Evolutionary conservation across 352 stramenopile genomes (phyloP).

Genomic region (Blastocystis sp.): DNA sequence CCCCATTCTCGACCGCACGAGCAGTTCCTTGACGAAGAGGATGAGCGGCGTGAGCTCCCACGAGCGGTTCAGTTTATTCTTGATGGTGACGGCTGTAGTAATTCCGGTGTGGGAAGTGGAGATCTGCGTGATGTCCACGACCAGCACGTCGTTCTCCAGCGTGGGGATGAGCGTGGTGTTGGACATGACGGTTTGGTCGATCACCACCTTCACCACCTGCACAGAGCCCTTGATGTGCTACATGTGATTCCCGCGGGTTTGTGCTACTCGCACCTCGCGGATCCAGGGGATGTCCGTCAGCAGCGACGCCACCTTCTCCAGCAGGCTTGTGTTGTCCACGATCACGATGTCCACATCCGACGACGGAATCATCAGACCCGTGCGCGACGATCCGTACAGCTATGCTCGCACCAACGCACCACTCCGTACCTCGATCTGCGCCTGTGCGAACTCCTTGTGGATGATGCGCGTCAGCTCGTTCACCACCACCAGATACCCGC

Average conservation of each 20-base stretch:
- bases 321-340: slow-evolving; percentile 44
- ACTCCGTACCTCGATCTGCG: slow-evolving; percentile 50
- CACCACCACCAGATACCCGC: slow-evolving; percentile 59
- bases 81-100: slow-evolving; percentile 26
- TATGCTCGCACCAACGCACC: not conserved
- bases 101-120: slow-evolving; percentile 60
- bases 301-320: slow-evolving; percentile 15
- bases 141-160: slow-evolving; percentile 40
- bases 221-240: slow-evolving; percentile 65
- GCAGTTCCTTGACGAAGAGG: slow-evolving; percentile 55
- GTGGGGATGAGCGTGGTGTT: slow-evolving; percentile 63
- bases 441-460: slow-evolving; percentile 17
- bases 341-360: slow-evolving; percentile 66
- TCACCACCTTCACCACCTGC: slow-evolving; percentile 57
- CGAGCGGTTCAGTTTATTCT: slow-evolving; percentile 44
- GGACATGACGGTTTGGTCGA: slow-evolving; percentile 53
- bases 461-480: slow-evolving; percentile 64
- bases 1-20: not conserved
- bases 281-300: slow-evolving; percentile 42
- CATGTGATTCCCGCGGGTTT: not conserved
- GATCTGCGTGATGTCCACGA: slow-evolving; percentile 65
- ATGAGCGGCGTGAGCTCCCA: slow-evolving; percentile 59
- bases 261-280: slow-evolving; percentile 25
- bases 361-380: slow-evolving; percentile 56
- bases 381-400: slow-evolving; percentile 54